Evolutionary conservation across 768 basidiomycete species (phyloP).

Genomic region (Mycena haematopus): DNA sequence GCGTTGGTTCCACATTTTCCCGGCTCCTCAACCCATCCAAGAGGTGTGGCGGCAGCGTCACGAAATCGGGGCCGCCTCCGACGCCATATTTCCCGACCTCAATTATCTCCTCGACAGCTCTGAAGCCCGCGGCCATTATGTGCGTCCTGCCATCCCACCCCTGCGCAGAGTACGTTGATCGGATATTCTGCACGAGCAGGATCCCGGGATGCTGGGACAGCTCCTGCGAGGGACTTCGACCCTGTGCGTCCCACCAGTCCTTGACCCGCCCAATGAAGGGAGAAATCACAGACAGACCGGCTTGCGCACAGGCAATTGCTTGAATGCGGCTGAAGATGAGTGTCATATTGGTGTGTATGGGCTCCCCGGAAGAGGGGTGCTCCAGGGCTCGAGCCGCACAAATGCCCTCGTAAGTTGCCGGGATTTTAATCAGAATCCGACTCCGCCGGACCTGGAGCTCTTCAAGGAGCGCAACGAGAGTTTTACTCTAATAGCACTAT

Average conservation of each 20-base stretch:
- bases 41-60: slow-evolving; percentile 44
- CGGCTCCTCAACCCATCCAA: slow-evolving; percentile 35
- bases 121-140: slow-evolving; percentile 46
- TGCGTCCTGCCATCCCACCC: slow-evolving; percentile 33
- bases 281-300: slow-evolving; percentile 41
- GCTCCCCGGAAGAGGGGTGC: slow-evolving; percentile 18
- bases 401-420: slow-evolving; percentile 43
- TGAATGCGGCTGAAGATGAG: slow-evolving; percentile 44
- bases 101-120: slow-evolving; percentile 40
- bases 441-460: slow-evolving; percentile 37
- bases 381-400: slow-evolving; percentile 40
- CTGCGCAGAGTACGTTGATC: slow-evolving; percentile 33
- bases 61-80: slow-evolving; percentile 37
- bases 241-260: slow-evolving; percentile 43
- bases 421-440: slow-evolving; percentile 44
- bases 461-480: slow-evolving; percentile 39
- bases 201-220: slow-evolving; percentile 41
- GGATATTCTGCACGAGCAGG: slow-evolving; percentile 38
- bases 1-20: slow-evolving; percentile 3
- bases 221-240: slow-evolving; percentile 11
- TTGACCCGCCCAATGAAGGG: slow-evolving; percentile 48
- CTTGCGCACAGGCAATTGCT: slow-evolving; percentile 45
- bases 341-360: slow-evolving; percentile 45
- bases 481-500: slow-evolving; percentile 29
- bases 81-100: slow-evolving; percentile 37